Percentiles rank a stretch among this genome's conserved stretches.
Conservation (phyloP, 1,284 basidiomycete species). For the Ustilago vetiveriae region DNA sequence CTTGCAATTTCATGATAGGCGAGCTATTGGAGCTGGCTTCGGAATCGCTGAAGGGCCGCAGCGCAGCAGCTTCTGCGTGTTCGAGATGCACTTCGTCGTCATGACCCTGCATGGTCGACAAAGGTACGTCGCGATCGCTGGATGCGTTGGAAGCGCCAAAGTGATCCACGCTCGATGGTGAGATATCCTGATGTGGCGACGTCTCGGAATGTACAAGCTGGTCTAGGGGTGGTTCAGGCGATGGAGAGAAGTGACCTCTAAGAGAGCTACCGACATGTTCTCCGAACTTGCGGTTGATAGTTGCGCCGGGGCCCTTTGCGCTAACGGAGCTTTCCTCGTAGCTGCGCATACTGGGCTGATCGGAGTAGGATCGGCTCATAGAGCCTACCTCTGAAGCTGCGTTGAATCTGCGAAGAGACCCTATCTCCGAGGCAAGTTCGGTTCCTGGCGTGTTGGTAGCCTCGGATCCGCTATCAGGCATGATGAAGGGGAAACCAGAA, state of each 20-base stretch:
- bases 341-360: conserved; percentile 34
- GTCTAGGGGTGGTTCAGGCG: conserved; percentile 1
- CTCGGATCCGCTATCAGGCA: conserved; percentile 45
- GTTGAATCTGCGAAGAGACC: conserved; percentile 23
- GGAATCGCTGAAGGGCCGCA: conserved; percentile 11
- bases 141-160: background rate
- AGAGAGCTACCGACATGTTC: conserved; percentile 30
- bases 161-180: conserved; percentile 6
- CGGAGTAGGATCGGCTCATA: conserved; percentile 25
- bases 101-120: background rate
- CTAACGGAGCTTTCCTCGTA: conserved; percentile 37
- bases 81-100: background rate
- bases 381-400: conserved; percentile 26
- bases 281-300: conserved; percentile 24
- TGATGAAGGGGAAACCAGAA: conserved; percentile 46
- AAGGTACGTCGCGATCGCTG: conserved; percentile 3
- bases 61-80: background rate
- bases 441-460: conserved; percentile 25
- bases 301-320: conserved; percentile 33
- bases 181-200: background rate
- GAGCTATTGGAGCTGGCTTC: conserved; percentile 28
- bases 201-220: no score
- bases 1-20: conserved; percentile 41
- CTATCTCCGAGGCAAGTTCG: conserved; percentile 23
- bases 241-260: conserved; percentile 23